Percentiles rank a stretch among this genome's conserved stretches.
These are phyloP conservation scores for Huntiella omanensis DNA, from an alignment of 2,329 filamentous ascomycete genomes.

Conservation along the genomic window DNA sequence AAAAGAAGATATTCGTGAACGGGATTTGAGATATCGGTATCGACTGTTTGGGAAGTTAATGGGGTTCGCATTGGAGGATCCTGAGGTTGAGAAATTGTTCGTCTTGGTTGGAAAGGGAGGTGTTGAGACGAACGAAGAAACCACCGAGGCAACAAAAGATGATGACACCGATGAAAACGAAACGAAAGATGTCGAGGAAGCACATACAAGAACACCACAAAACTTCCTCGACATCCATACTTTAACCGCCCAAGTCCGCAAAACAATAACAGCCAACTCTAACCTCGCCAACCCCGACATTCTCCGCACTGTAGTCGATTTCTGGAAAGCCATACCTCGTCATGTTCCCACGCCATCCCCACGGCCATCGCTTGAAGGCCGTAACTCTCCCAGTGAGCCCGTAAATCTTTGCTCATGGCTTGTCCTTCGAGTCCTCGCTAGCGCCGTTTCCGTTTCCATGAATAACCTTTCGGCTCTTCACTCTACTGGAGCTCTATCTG, in stretches of 20 bases:
- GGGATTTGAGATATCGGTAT: slow-evolving; percentile 47
- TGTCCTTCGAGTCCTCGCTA: slow-evolving; percentile 44
- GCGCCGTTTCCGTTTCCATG: slow-evolving; percentile 40
- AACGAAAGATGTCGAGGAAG: slow-evolving; percentile 11
- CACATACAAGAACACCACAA: not conserved
- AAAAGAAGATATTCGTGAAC: slow-evolving; percentile 25
- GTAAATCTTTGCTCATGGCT: slow-evolving; percentile 40
- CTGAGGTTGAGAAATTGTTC: slow-evolving; percentile 53
- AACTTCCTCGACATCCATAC: not conserved
- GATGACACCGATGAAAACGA: not conserved
- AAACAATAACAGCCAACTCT: slow-evolving; percentile 31
- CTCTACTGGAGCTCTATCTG: slow-evolving; percentile 49
- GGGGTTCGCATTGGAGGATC: slow-evolving; percentile 62
- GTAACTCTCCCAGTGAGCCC: slow-evolving; percentile 16
- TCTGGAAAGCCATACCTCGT: slow-evolving; percentile 43
- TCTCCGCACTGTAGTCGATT: slow-evolving; percentile 39
- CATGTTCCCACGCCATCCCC: not conserved
- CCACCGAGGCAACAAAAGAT: not conserved
- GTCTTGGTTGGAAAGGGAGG: not conserved
- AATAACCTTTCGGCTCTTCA: slow-evolving; percentile 57
- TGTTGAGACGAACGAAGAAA: not conserved
- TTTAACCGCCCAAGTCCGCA: slow-evolving; percentile 19
- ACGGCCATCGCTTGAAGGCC: not conserved
- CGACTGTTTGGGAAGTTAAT: slow-evolving; percentile 71
- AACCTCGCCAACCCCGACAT: slow-evolving; percentile 43